Conservation (phyloP, 139 green algal species). For the Volvox reticuliferus region DNA sequence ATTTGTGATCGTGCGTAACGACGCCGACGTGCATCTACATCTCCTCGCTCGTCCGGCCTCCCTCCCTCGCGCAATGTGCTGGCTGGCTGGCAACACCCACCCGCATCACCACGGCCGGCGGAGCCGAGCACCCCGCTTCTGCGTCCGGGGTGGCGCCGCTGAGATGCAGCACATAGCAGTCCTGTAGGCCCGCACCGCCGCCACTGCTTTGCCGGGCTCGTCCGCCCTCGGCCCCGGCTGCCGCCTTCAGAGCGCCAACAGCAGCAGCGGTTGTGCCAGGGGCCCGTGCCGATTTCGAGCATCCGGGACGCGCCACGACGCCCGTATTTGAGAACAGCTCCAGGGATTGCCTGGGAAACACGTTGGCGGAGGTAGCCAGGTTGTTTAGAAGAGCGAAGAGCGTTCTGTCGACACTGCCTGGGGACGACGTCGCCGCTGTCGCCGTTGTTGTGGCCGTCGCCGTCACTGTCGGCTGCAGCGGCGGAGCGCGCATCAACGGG, state of each 20-base stretch:
- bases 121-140: not conserved
- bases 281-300: too few relatives aligned
- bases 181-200: not conserved
- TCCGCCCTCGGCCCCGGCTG: too few relatives aligned
- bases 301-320: too few relatives aligned
- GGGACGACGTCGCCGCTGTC: not conserved
- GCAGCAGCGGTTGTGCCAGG: not conserved
- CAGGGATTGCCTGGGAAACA: not conserved
- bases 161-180: slow-evolving; percentile 26
- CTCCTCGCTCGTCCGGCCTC: too few relatives aligned
- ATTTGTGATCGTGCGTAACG: too few relatives aligned
- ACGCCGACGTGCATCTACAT: too few relatives aligned
- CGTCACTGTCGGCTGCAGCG: not conserved
- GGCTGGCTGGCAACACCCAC: not conserved
- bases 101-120: slow-evolving; percentile 4
- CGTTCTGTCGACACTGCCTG: not conserved
- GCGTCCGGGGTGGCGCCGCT: slow-evolving; percentile 1
- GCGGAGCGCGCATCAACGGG: not conserved
- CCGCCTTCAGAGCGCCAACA: not conserved
- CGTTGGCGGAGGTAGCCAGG: not conserved
- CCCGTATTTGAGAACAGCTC: too few relatives aligned
- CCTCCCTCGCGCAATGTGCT: too few relatives aligned
- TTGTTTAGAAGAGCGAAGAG: slow-evolving; percentile 4
- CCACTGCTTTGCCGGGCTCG: not conserved
- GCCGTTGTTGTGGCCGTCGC: not conserved